These are phyloP conservation scores for Chrysoporthe austroafricana DNA, from an alignment of 2,329 filamentous ascomycete species.

Conservation along the genomic window DNA sequence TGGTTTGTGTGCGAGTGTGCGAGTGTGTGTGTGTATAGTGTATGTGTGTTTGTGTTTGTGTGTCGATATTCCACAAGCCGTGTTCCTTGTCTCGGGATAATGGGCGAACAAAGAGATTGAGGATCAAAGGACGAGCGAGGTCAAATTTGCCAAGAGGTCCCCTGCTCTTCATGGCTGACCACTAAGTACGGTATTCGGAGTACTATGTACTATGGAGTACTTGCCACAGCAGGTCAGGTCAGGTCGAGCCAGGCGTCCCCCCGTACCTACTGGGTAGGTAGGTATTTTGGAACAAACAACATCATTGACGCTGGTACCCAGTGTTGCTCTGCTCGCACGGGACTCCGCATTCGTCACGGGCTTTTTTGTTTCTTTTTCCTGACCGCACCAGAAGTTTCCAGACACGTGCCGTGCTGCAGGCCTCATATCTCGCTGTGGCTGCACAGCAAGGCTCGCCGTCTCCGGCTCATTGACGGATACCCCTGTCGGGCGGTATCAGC, in stretches of 20 bases:
- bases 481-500: slow-evolving; percentile 20
- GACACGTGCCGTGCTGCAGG: not conserved
- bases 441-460: slow-evolving; percentile 5
- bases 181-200: not conserved
- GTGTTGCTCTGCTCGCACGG: not conserved
- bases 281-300: too few species aligned
- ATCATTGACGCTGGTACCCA: not conserved
- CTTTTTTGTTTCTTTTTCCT: too few species aligned
- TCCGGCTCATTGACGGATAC: slow-evolving; percentile 11
- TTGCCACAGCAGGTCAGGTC: not conserved
- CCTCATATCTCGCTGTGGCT: not conserved
- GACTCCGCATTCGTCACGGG: not conserved
- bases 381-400: not conserved
- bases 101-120: not conserved
- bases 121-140: not conserved
- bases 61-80: not conserved
- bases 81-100: not conserved
- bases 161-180: not conserved
- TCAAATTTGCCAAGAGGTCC: not conserved
- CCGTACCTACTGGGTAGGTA: not conserved
- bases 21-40: too few species aligned
- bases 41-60: not conserved
- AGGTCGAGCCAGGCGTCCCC: not conserved
- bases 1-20: too few species aligned
- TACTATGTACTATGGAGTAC: not conserved